Conservation (phyloP, 2,329 filamentous ascomycete genomes). For the Fusarium austroafricanum region DNA sequence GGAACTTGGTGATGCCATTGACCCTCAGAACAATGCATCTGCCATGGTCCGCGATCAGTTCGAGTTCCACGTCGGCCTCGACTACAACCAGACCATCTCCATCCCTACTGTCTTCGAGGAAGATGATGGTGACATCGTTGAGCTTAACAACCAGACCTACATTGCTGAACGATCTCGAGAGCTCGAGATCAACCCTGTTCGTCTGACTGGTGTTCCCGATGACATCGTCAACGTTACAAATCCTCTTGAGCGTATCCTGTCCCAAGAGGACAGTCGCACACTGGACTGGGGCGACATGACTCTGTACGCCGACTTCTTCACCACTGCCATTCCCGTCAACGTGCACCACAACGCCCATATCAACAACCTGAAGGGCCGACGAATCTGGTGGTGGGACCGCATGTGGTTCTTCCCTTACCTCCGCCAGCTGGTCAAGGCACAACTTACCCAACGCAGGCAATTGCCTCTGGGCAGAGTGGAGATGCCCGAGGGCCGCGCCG, state of each 20-base stretch:
- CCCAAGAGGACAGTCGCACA: background rate
- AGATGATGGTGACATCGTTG: conserved; percentile 35
- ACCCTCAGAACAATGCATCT: conserved; percentile 3
- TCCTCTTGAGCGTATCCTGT: conserved; percentile 3
- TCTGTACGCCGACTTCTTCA: conserved; percentile 40
- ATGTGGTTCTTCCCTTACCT: conserved; percentile 42
- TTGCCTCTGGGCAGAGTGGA: conserved; percentile 11
- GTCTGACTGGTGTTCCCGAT: conserved; percentile 27
- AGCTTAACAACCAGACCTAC: conserved; percentile 28
- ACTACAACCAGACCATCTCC: conserved; percentile 40
- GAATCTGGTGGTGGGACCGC: conserved; percentile 36
- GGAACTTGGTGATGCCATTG: conserved; percentile 9
- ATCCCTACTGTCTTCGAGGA: conserved; percentile 40
- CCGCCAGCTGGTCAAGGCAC: conserved; percentile 14
- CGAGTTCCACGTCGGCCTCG: conserved; percentile 41
- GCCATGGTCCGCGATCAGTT: conserved; percentile 33
- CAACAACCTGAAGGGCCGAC: conserved; percentile 29
- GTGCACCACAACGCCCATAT: conserved; percentile 42
- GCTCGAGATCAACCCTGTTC: conserved; percentile 33
- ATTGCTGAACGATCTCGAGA: conserved; percentile 21
- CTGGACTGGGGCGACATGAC: conserved; percentile 42
- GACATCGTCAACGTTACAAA: conserved; percentile 31
- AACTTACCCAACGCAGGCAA: conserved; percentile 25
- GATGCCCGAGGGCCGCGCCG: conserved; percentile 1
- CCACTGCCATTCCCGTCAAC: conserved; percentile 35